Base-by-base conservation (phyloP, 2,329 filamentous ascomycete genomes). In the Blastomyces emzantsi region DNA sequence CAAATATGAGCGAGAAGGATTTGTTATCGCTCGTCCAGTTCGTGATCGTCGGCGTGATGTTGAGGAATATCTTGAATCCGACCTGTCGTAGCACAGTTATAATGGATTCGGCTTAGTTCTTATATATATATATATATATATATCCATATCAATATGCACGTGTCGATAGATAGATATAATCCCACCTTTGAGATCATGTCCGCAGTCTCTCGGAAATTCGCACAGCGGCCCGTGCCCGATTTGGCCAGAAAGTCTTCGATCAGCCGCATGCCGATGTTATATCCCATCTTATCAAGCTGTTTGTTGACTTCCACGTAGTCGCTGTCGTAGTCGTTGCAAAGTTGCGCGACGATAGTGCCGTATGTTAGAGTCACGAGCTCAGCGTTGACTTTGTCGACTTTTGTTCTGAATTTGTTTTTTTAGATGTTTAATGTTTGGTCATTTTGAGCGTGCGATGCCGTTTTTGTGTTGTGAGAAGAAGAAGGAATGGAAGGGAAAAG, bases 211-310 rank as follows among this genome's bases (percentile, higher is more conserved):
- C 90, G 85, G 73, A 99, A 97, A 79, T 94, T 97, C 70, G 86
- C 83, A 77, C 94, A 99, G 67, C 92, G 85, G 70, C 91, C 90
- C 1, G 90, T 91, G 70, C 91, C 93, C 5, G 92, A 94, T 77
- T 97, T 97, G 71, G 94, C 94, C 22, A 99, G 86, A 73, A 97
- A 99, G 78, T 99, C 94, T 71, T 99, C 94, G 70, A 99, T 97
- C 68, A 99, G 79, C 47, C 94, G 90, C 73, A 97, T 82, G 36
- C 94, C 94, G 68, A 99, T 99, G 73, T 97, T 97, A 80, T 97
- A 97, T 63, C 94, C 94, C 94, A 99, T 99, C 79, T 93, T 95
- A 74, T 99, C 94, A 55, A 99, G 84, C 76, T 99, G 94, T 76
- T 93, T 92, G 80, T 99, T 99, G 74, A 99, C 93, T 75, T 97